Evolutionary conservation across 345 rosid species (phyloP), one percentile per base, ranked within the genome.

Genomic region (Pugionium cornutum): DNA sequence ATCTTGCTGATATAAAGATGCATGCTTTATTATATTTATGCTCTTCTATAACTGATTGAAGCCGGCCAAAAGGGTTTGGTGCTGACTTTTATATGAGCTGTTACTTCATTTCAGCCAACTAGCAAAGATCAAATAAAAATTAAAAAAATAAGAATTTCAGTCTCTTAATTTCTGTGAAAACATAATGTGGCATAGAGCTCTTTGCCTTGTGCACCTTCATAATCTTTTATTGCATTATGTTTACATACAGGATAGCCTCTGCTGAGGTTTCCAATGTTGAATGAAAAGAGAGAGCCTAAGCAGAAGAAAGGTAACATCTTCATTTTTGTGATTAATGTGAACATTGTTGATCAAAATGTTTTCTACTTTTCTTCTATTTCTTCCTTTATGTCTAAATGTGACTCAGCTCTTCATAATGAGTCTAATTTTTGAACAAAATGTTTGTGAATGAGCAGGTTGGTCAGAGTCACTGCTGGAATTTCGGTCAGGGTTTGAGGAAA

Each of bases 401-500:
- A 18, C 18, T 18, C 18, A 18, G 18, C 18, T 18, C 18, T 18
- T 18, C 18, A 18, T 18, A 3, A 25, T 0, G 4, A 11, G 53
- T 32, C 44, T n/a, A 56, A 41, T 29, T 26, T 32, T 45, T 59
- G 50, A 41, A 33, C 36, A 18, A 18, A 18, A 18, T 18, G 18
- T 18, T 18, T 55, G 6, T 37, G 67, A 53, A 73, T 45, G 68
- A 40, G 46, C 82, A 86, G 94, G 78, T 67, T 61, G 74, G 77
- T 74, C 69, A 67, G 33, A 66, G 53, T 67, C 77, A 37, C 69
- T 80, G 57, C 60, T 52, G 25, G 68, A 72, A 10, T 68, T 67
- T 49, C 53, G 47, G 30, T 61, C 59, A 10, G 48, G 39, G 28
- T n/a, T 49, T 26, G 80, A 79, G 58, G 83, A 76, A 66, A 81